Evolutionary conservation across 1,284 basidiomycete species (phyloP).

Genomic region (Marasmius tenuissimus): DNA sequence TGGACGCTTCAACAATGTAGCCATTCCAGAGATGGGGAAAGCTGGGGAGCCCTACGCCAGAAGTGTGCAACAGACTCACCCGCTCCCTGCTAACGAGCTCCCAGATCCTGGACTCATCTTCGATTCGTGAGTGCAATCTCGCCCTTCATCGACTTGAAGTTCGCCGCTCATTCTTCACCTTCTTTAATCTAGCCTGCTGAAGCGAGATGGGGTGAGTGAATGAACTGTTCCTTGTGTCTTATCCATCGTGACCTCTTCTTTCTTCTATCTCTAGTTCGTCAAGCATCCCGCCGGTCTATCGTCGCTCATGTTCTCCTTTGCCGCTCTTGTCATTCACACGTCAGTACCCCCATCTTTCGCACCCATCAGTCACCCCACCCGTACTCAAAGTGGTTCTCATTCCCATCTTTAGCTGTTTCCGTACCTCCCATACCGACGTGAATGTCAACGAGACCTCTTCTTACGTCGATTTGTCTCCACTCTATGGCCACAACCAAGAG

Average conservation of each 20-base stretch:
- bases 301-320: slow-evolving; percentile 79
- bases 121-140: slow-evolving; percentile 47
- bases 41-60: slow-evolving; percentile 75
- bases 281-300: slow-evolving; percentile 79
- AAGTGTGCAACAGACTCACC: slow-evolving; percentile 71
- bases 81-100: slow-evolving; percentile 63
- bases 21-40: slow-evolving; percentile 70
- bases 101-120: slow-evolving; percentile 80
- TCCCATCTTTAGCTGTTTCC: slow-evolving; percentile 57
- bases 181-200: slow-evolving; percentile 40
- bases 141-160: slow-evolving; percentile 19
- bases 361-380: neutral
- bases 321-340: slow-evolving; percentile 80
- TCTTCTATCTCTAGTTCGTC: slow-evolving; percentile 48
- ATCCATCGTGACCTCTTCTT: slow-evolving; percentile 3
- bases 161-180: neutral
- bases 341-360: slow-evolving; percentile 26
- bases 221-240: neutral
- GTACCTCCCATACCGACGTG: slow-evolving; percentile 63
- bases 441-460: slow-evolving; percentile 84
- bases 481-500: slow-evolving; percentile 73
- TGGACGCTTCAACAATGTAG: slow-evolving; percentile 74
- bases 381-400: neutral
- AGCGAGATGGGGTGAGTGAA: slow-evolving; percentile 50
- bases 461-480: slow-evolving; percentile 81